Percentiles rank a stretch among this genome's conserved stretches.
Evolutionary conservation across 1,139 yeast genomes (phyloP).

Genomic region (Zygoascus sp.): DNA sequence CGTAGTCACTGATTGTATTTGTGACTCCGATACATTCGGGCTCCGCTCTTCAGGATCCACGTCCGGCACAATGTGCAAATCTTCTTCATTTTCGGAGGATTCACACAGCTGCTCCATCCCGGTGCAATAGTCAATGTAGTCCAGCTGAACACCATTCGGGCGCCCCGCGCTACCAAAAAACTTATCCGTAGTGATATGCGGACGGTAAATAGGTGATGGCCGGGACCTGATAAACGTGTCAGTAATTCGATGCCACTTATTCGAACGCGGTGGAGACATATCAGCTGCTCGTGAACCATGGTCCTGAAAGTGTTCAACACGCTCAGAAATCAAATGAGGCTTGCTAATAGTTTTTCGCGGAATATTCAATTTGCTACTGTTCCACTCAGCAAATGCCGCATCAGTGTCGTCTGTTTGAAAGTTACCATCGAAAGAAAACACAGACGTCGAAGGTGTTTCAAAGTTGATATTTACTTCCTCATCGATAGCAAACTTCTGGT

Average conservation of each 20-base stretch:
- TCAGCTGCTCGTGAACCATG: not conserved
- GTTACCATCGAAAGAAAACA: not conserved
- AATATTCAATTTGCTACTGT: not conserved
- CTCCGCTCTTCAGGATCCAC: not conserved
- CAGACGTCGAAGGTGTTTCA: not conserved
- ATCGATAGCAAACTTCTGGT: constrained; percentile 1
- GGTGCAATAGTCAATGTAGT: constrained; percentile 3
- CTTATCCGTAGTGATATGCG: not conserved
- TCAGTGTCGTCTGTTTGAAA: not conserved
- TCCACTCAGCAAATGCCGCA: not conserved
- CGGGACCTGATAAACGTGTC: not conserved
- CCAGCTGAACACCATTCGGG: not conserved
- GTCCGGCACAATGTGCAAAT: no score
- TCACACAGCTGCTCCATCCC: not conserved
- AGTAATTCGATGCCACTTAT: not conserved
- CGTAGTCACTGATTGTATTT: no score
- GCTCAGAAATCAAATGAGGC: not conserved
- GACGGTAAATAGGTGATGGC: not conserved
- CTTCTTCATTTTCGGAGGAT: not conserved
- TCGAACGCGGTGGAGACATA: not conserved
- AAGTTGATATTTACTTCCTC: not conserved
- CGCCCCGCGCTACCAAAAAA: not conserved
- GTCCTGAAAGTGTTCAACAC: not conserved
- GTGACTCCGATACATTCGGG: not conserved
- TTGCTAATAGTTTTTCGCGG: not conserved